A percentile compares a stretch with the other conserved stretches of the same genome.
Evolutionary conservation across 169 alveolate genomes (phyloP).

Genomic region (Eimeria sp.): DNA sequence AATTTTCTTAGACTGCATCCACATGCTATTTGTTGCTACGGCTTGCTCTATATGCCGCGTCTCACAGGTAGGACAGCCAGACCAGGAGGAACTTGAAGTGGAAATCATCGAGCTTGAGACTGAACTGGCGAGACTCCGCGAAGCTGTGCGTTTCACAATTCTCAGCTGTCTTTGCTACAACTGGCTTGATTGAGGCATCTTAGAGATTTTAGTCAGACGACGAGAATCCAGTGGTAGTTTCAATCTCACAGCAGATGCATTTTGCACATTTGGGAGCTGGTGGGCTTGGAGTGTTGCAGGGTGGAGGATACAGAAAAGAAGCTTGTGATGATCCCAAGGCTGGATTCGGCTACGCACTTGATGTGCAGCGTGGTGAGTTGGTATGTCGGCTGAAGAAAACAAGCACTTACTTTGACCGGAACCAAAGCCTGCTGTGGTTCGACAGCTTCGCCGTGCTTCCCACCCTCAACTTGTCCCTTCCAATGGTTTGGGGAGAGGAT

Average conservation of each 20-base stretch:
- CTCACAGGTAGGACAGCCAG: constrained; percentile 7
- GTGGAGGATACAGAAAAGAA: constrained; percentile 52
- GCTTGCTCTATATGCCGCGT: not conserved
- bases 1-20: not conserved
- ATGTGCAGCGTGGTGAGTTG: constrained; percentile 44
- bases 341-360: constrained; percentile 39
- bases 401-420: constrained; percentile 42
- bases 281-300: constrained; percentile 6
- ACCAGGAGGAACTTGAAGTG: constrained; percentile 16
- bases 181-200: not conserved
- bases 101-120: constrained; percentile 16
- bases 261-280: not conserved
- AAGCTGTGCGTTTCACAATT: not conserved
- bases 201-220: not conserved
- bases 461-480: constrained; percentile 48
- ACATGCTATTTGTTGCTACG: not conserved
- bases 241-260: not conserved
- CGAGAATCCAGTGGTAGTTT: not conserved
- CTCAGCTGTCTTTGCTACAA: not conserved
- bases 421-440: constrained; percentile 66
- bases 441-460: constrained; percentile 58
- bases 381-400: constrained; percentile 72
- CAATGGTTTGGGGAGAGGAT: constrained; percentile 67
- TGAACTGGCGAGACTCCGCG: constrained; percentile 50
- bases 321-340: constrained; percentile 40